Evolutionary conservation across 495 filamentous ascomycete species (phyloP).

Genomic region (Talaromyces nanjingensis): DNA sequence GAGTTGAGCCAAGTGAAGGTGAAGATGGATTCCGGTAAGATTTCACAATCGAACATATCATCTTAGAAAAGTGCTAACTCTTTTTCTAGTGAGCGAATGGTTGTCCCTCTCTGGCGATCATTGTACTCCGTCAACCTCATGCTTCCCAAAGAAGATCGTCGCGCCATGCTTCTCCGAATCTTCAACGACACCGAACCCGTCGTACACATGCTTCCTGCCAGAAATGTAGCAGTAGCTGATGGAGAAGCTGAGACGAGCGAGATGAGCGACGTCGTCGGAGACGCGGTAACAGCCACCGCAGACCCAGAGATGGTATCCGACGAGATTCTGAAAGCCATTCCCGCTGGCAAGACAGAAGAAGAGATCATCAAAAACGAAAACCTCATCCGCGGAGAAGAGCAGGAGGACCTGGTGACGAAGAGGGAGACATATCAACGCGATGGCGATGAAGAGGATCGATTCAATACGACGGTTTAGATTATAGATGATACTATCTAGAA

Average conservation of each 20-base stretch:
- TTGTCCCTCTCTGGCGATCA: slow-evolving; percentile 87
- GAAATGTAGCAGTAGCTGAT: background rate
- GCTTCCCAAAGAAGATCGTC: slow-evolving; percentile 93
- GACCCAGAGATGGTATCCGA: slow-evolving; percentile 11
- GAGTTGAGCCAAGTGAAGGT: slow-evolving; percentile 62
- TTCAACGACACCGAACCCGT: slow-evolving; percentile 80
- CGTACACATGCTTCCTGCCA: slow-evolving; percentile 17
- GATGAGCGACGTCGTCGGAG: slow-evolving; percentile 13
- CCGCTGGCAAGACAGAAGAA: slow-evolving; percentile 30
- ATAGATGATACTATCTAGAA: background rate
- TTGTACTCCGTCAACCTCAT: slow-evolving; percentile 85
- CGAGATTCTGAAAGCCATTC: slow-evolving; percentile 4
- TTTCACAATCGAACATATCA: background rate
- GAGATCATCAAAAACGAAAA: slow-evolving; percentile 29
- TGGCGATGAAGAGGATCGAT: slow-evolving; percentile 36
- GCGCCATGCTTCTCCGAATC: slow-evolving; percentile 82
- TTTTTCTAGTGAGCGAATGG: slow-evolving; percentile 59
- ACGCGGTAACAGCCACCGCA: slow-evolving; percentile 15
- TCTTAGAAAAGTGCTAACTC: slow-evolving; percentile 14
- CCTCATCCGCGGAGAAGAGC: slow-evolving; percentile 27
- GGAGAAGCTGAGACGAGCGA: background rate
- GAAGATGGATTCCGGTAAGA: slow-evolving; percentile 62
- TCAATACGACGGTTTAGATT: slow-evolving; percentile 32
- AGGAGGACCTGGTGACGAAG: slow-evolving; percentile 28
- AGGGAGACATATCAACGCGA: slow-evolving; percentile 35